Conservation (phyloP, 208 protist genomes). For the Tetramitus jugosus region DNA sequence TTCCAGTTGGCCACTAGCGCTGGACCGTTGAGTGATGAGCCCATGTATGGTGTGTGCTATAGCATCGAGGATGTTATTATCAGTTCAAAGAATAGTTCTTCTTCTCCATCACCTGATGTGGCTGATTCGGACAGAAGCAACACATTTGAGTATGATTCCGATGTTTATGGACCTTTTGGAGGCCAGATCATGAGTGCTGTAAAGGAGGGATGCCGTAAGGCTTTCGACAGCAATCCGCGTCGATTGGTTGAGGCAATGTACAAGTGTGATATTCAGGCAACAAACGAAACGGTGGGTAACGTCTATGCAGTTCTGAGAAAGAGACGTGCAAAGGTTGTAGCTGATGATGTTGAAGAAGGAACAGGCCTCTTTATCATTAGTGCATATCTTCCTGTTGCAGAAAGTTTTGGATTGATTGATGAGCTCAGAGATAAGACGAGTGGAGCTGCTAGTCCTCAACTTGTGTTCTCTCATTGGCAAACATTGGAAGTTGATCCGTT, state of each 20-base stretch:
- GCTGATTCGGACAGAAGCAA: neutral
- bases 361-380: constrained; percentile 88
- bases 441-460: constrained; percentile 86
- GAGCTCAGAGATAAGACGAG: constrained; percentile 82
- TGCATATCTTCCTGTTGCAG: constrained; percentile 84
- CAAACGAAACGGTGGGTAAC: constrained; percentile 61
- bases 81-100: neutral
- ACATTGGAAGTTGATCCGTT: constrained; percentile 87
- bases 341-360: constrained; percentile 90
- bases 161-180: constrained; percentile 49
- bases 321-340: constrained; percentile 65
- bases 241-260: constrained; percentile 93
- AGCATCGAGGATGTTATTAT: constrained; percentile 6
- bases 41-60: constrained; percentile 72
- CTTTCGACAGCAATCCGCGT: constrained; percentile 70
- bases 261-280: constrained; percentile 89
- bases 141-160: neutral
- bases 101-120: neutral
- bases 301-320: constrained; percentile 73
- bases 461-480: constrained; percentile 86
- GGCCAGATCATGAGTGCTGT: constrained; percentile 85
- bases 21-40: constrained; percentile 96
- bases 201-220: constrained; percentile 76
- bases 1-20: constrained; percentile 84
- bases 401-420: constrained; percentile 93